Percentiles rank a stretch among this genome's conserved stretches.
These are phyloP conservation scores for Dendrobium huoshanense DNA, from an alignment of 106 monocot species.

Conservation along the genomic window DNA sequence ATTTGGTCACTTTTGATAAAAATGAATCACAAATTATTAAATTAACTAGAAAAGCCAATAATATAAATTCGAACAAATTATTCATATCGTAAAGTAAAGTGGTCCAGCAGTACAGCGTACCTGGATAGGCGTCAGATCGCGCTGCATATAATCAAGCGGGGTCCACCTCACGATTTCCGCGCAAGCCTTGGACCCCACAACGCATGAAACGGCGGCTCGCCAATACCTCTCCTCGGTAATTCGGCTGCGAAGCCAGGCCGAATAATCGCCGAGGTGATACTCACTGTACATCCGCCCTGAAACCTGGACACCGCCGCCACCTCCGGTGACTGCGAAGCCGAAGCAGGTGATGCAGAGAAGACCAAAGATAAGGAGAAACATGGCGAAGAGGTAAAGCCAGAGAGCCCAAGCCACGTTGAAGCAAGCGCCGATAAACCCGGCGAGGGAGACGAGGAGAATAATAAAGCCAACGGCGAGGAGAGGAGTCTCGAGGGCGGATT, in stretches of 20 bases:
- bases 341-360: slow-evolving; percentile 65
- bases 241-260: slow-evolving; percentile 52
- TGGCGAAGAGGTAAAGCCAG: slow-evolving; percentile 80
- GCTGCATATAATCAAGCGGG: slow-evolving; percentile 73
- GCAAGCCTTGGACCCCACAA: slow-evolving; percentile 62
- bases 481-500: slow-evolving; percentile 66
- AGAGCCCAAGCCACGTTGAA: slow-evolving; percentile 71
- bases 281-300: slow-evolving; percentile 68
- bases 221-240: slow-evolving; percentile 43
- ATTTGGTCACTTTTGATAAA: too few relatives aligned
- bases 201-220: slow-evolving; percentile 46
- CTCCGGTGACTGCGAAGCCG: slow-evolving; percentile 73
- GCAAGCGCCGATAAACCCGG: slow-evolving; percentile 83
- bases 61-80: too few relatives aligned
- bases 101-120: slow-evolving; percentile 15
- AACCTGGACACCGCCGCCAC: slow-evolving; percentile 56
- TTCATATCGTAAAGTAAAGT: too few relatives aligned
- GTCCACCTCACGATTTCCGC: slow-evolving; percentile 59
- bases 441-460: slow-evolving; percentile 77
- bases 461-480: slow-evolving; percentile 80
- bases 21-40: too few relatives aligned
- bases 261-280: slow-evolving; percentile 63
- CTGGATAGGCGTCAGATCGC: slow-evolving; percentile 74
- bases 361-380: slow-evolving; percentile 62
- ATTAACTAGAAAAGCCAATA: too few relatives aligned